These are phyloP conservation scores for Pseudonitzschia multiseries DNA, from an alignment of 108 stramenopile species.

Conservation along the genomic window DNA sequence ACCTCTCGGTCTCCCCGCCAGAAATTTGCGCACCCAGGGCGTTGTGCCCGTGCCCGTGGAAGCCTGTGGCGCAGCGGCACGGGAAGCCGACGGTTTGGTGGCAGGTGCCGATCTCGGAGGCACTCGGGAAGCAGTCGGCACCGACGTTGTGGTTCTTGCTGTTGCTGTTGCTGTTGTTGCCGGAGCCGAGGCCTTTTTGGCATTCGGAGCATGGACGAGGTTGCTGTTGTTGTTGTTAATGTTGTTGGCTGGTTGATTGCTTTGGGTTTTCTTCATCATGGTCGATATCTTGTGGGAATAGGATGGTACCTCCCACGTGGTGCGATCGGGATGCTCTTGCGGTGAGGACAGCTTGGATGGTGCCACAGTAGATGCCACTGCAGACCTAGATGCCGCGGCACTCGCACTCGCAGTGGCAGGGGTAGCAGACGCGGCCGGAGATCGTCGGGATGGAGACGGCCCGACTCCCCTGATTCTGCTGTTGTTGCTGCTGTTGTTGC, in stretches of 20 bases:
- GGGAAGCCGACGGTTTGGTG: too few species aligned
- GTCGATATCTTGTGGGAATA: slow-evolving; percentile 16
- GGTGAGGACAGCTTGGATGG: too few species aligned
- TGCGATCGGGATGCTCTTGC: slow-evolving; percentile 1
- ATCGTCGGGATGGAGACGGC: too few species aligned
- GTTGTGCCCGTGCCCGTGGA: not conserved
- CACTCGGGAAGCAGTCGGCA: too few species aligned
- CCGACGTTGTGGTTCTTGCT: not conserved
- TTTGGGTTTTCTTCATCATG: not conserved
- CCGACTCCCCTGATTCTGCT: too few species aligned
- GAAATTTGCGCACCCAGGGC: slow-evolving; percentile 14
- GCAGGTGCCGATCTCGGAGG: not conserved
- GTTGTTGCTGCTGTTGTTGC: too few species aligned
- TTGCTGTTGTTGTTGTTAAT: not conserved
- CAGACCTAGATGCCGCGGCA: too few species aligned
- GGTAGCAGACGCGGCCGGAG: too few species aligned
- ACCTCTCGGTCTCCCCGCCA: slow-evolving; percentile 10
- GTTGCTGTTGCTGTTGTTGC: not conserved
- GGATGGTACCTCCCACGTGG: slow-evolving; percentile 11
- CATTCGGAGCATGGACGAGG: not conserved
- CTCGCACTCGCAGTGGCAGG: too few species aligned
- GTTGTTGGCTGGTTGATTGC: not conserved
- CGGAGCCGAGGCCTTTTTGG: not conserved
- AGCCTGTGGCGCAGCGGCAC: too few species aligned
- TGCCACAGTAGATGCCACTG: too few species aligned